Conservation (phyloP, 257 asterid species). For the Voacanga thouarsii region DNA sequence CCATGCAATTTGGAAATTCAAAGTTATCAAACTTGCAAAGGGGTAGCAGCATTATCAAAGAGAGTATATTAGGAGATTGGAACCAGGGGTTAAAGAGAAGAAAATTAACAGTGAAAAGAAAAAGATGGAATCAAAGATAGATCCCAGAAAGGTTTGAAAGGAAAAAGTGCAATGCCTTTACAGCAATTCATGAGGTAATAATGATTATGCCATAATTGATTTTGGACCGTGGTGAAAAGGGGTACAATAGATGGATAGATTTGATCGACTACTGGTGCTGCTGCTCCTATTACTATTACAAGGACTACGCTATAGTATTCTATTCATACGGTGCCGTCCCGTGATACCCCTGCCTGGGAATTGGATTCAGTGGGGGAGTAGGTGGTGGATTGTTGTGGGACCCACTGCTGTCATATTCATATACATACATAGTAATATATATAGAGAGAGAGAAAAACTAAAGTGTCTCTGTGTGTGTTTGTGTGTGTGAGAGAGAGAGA, state of each 20-base stretch:
- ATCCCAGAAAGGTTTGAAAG: conserved; percentile 46
- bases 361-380: conserved; percentile 48
- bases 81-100: too few relatives aligned
- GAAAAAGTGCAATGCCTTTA: conserved; percentile 59
- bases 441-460: not conserved
- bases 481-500: not conserved
- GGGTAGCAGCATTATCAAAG: not conserved
- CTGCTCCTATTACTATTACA: not conserved
- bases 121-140: conserved; percentile 23
- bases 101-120: not conserved
- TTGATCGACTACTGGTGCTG: not conserved
- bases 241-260: not conserved
- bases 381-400: conserved; percentile 41
- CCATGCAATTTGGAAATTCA: not conserved
- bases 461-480: not conserved
- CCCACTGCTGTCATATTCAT: conserved; percentile 39
- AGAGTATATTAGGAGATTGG: too few relatives aligned
- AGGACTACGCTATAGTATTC: not conserved
- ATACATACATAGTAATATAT: not conserved
- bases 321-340: conserved; percentile 55
- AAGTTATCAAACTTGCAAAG: not conserved
- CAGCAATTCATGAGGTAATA: conserved; percentile 62
- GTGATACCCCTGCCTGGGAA: conserved; percentile 44
- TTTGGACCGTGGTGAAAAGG: conserved; percentile 29
- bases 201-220: conserved; percentile 70